phyloP scores from a whole-genome alignment of 306 rosid genomes.

The Delonix regia region DNA sequence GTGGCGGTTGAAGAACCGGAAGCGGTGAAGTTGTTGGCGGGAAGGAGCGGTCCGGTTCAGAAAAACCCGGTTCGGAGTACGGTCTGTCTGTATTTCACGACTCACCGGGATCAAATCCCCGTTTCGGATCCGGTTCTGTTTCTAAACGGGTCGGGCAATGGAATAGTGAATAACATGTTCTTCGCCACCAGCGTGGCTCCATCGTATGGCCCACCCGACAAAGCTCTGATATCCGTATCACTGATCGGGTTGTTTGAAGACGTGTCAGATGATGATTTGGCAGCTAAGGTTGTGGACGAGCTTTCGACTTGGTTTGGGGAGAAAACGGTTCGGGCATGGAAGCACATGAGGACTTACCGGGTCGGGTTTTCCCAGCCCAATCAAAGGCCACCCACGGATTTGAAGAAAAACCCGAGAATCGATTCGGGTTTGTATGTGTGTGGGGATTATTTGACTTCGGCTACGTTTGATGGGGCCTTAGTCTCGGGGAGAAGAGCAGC shows the following conservation, averaged over 20 bases:
- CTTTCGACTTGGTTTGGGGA: constrained; percentile 70
- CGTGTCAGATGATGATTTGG: constrained; percentile 50
- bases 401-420: constrained; percentile 54
- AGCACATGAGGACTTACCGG: constrained; percentile 69
- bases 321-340: constrained; percentile 59
- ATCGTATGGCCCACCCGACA: constrained; percentile 67
- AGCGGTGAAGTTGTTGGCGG: constrained; percentile 48
- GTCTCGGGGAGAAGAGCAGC: constrained; percentile 86
- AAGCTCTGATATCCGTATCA: constrained; percentile 68
- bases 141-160: constrained; percentile 81
- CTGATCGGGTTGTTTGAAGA: constrained; percentile 61
- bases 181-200: constrained; percentile 85
- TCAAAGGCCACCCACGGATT: constrained; percentile 72
- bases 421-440: constrained; percentile 66
- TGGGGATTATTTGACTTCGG: constrained; percentile 79
- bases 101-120: constrained; percentile 54
- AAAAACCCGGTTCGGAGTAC: constrained; percentile 73
- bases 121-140: constrained; percentile 60
- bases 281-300: constrained; percentile 53
- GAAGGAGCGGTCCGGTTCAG: constrained; percentile 34
- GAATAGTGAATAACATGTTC: constrained; percentile 89
- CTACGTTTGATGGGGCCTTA: constrained; percentile 91
- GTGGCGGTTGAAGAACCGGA: constrained; percentile 78
- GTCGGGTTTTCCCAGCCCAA: constrained; percentile 83
- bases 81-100: constrained; percentile 63